Evolutionary conservation across 2,329 filamentous ascomycete species (phyloP), one percentile per base, ranked within the genome.

Genomic region (Colletotrichum tropicicola): DNA sequence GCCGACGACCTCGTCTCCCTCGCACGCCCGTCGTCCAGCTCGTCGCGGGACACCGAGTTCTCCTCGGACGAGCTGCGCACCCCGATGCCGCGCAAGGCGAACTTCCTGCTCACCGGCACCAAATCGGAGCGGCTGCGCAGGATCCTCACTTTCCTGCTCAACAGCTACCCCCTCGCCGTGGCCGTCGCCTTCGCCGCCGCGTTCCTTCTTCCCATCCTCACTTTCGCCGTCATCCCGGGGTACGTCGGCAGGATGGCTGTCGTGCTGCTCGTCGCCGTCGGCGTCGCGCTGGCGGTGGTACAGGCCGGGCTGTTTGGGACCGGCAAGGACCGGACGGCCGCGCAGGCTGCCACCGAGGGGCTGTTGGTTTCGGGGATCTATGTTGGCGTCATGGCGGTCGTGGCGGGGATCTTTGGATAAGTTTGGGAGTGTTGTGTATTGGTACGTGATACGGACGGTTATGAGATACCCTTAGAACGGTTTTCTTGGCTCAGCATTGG

Each of bases 171-270:
- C 6, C 68, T 69, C 5, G 71, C 68, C 3, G 63, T 82, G 4
- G 82, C 84, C 7, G 70, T 81, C 19, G 81, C 84, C 1, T 75
- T 85, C 9, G 84, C 83, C 0, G 77, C 80, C 0, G 82, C 84
- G 0, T 78, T 91, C 2, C 74, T 90, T 6, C 75, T 88, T 0
- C 88, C 89, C 0, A 78, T 90, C 1, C 70, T 90, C 8, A 82
- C 85, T 0, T 91, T 91, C 70, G 74, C 82, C 5, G 79, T 88
- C 21, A 85, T 91, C 19, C 80, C 83, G 0, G 82, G 83, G 6
- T 87, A 89, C 65, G 72, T 84, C 0, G 86, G 84, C 2, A 82
- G 88, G n/a, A 80, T 90, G 68, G 82, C 83, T 0, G 82, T 91
- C 3, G 83, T 88, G 2, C 70, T 83, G 4, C 77, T 90, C 0